phyloP scores from a whole-genome alignment of 495 filamentous ascomycete species.

The Aspergillus ostianus region DNA sequence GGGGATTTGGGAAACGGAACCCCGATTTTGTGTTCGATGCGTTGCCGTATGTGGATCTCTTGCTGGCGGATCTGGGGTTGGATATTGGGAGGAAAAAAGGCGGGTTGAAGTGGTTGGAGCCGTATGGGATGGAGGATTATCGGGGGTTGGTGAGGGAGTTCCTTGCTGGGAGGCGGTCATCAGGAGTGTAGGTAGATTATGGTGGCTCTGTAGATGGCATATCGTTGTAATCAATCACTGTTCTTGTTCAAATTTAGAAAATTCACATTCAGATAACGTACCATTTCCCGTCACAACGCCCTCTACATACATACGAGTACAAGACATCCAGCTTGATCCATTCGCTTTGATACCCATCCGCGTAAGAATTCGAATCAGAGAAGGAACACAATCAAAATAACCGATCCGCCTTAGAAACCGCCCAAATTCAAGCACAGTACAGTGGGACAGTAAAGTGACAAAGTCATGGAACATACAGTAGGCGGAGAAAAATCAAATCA shows the following conservation, averaged over 20 bases:
- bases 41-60: slow-evolving; percentile 72
- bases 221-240: too few species aligned
- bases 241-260: too few species aligned
- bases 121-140: slow-evolving; percentile 63
- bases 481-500: neutral
- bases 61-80: slow-evolving; percentile 66
- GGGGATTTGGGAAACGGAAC: slow-evolving; percentile 59
- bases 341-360: slow-evolving; percentile 8
- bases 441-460: neutral
- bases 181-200: too few species aligned
- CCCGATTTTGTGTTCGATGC: slow-evolving; percentile 76
- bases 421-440: slow-evolving; percentile 6
- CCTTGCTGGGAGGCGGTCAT: slow-evolving; percentile 9
- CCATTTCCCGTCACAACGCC: neutral
- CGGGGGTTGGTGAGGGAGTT: slow-evolving; percentile 58
- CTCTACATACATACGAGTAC: slow-evolving; percentile 9
- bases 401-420: slow-evolving; percentile 1
- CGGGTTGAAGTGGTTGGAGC: slow-evolving; percentile 48
- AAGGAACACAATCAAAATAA: neutral
- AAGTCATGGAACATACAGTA: slow-evolving; percentile 3
- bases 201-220: neutral
- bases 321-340: neutral
- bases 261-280: too few species aligned
- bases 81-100: slow-evolving; percentile 38
- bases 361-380: neutral